phyloP scores from a whole-genome alignment of 371 early-diverging fungal genomes.

The Mucor sp. region DNA sequence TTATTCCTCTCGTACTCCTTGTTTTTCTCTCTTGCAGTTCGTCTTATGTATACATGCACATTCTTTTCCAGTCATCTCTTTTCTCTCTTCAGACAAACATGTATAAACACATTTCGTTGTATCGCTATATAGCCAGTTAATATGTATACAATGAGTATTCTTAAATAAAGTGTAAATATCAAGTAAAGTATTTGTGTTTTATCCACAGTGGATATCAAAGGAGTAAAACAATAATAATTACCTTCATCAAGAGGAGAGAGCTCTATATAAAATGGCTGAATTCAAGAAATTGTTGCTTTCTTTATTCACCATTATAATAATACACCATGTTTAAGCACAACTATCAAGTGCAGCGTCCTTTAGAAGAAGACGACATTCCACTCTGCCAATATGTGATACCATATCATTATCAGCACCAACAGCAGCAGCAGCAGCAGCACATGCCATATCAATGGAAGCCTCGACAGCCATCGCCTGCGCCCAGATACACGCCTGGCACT shows the following conservation, averaged over 20 bases:
- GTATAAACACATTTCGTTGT: neutral
- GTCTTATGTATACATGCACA: neutral
- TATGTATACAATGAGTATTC: neutral
- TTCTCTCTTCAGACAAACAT: neutral
- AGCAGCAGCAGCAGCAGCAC: neutral
- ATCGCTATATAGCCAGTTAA: neutral
- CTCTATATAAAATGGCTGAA: neutral
- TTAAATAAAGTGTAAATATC: slow-evolving; percentile 1
- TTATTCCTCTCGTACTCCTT: neutral
- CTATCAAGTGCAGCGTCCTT: neutral
- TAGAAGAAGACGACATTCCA: slow-evolving; percentile 19
- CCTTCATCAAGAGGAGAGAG: neutral
- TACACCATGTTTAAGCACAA: neutral
- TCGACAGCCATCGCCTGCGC: neutral
- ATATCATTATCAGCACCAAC: neutral
- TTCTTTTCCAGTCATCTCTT: neutral
- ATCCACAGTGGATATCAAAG: neutral
- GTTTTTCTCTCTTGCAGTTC: neutral
- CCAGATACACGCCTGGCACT: neutral
- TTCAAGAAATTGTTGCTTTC: neutral
- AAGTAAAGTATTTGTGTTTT: neutral
- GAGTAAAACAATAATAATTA: neutral
- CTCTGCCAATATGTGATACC: slow-evolving; percentile 12
- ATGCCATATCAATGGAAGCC: neutral
- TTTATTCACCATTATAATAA: neutral